Evolutionary conservation across 2,329 filamentous ascomycete genomes (phyloP), one percentile per base, ranked within the genome.

Genomic region (Fusarium setosum): DNA sequence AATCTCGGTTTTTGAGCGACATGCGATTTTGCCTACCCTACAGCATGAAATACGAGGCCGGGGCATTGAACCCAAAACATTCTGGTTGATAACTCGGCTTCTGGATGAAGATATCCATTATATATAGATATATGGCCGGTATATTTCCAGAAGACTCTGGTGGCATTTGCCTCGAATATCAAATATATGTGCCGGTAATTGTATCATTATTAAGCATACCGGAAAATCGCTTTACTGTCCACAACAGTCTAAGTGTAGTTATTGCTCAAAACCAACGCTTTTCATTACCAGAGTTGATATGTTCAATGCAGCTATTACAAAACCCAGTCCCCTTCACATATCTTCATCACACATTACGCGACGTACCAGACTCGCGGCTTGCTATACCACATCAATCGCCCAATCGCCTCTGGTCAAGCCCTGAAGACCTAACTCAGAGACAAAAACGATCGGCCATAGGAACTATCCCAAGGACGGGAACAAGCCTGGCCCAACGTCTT

Each of bases 1-100:
- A 79, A 77, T 41, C 49, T 77, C 77, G 77, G 56, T 47, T 61
- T 42, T 18, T 29, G 21, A 17, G 15, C 32, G 26, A 18, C 23
- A 15, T 29, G 6, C 13, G 17, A 41, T 18, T 24, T 21, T 8
- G 15, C 10, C 17, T 67, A 67, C 65, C 59, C 55, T 65, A 48
- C 31, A 38, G 17, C 20, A 13, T 12, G 6, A 7, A 31, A 3
- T 18, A n/a, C 17, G n/a, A n/a, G n/a, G n/a, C n/a, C n/a, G n/a
- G n/a, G n/a, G n/a, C n/a, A n/a, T n/a, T n/a, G n/a, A n/a, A n/a
- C n/a, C n/a, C n/a, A n/a, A n/a, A n/a, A n/a, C n/a, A n/a, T n/a
- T n/a, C n/a, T n/a, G n/a, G n/a, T n/a, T n/a, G n/a, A n/a, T n/a
- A n/a, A n/a, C n/a, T n/a, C n/a, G n/a, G n/a, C n/a, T n/a, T n/a